Evolutionary conservation across 2,329 filamentous ascomycete species (phyloP), one percentile per base, ranked within the genome.

Genomic region (Ophiosphaerella korrae): DNA sequence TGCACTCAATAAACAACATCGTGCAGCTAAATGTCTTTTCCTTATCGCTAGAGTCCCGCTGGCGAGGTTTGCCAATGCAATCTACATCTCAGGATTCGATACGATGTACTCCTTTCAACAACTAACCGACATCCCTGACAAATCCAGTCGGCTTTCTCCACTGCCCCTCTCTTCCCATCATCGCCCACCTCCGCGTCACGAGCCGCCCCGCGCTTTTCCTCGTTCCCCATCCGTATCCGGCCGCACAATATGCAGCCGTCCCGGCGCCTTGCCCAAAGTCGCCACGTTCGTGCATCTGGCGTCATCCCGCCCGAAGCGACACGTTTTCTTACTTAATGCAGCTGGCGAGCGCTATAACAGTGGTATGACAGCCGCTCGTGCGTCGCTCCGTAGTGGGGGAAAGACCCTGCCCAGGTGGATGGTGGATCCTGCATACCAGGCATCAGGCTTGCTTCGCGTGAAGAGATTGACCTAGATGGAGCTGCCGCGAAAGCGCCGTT

Each of bases 1-100:
- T 64, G 52, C 76, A 78, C 11, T 73, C 61, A 9, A 78, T 64
- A 18, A 72, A 63, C 42, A 76, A 52, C 75, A 78, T 77, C 14
- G 7, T 33, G 44, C n/a, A 21, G 13, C n/a, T 4, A 41, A 29
- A 2, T 11, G 26, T 29, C 4, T 16, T 14, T 36, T 36, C 34
- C 14, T 18, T 36, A 7, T 18, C 18, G 26, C 26, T 9, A 11
- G 26, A 29, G 26, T 8, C 11, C 4, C 11, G 26, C 26, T 29
- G 7, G 26, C 7, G 26, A 11, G 7, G 26, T 29, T 29, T 29
- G 8, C 11, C 26, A 8, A 29, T 29, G 26, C 11, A 21, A 29
- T 29, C 26, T 29, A 7, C 26, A 29, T 11, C 26, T 21, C 5
- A 21, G 18, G 13, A 13, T 26, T 12, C 21, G 37, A 21, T 21